Evolutionary conservation across 805 yeast genomes (phyloP), one percentile per base, ranked within the genome.

Genomic region (Candida dendrica): DNA sequence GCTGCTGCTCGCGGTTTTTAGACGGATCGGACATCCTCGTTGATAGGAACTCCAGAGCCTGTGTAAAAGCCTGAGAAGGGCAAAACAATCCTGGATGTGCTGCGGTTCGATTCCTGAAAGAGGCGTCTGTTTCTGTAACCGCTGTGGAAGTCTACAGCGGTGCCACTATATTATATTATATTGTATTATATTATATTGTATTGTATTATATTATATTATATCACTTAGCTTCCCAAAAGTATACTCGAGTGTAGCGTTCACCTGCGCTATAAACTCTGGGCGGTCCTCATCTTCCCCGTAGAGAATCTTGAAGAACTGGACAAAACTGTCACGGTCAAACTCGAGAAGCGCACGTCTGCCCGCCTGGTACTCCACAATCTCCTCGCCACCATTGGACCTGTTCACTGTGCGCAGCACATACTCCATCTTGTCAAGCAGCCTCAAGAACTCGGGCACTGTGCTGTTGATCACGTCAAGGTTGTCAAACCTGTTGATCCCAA

Each of bases 281-380:
- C 29, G 16, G 15, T 34, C 37, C 8, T 34, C 37, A 4, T 19
- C 27, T 22, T 34, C 19, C 43, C 52, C 15, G 27, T 49, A 55
- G 24, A 58, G 34, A 11, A 53, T 47, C 27, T 45, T 42, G 4
- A 52, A 42, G n/a, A 59, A 46, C 33, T 50, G 45, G 2, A 49
- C 42, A 35, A 60, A 49, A 7, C 52, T 42, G 2, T 55, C 57
- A 32, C 49, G 43, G 6, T 51, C 50, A 42, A 60, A 53, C 40
- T 60, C 65, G 15, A 32, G 34, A 20, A 50, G 43, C 2, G 57
- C 59, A 15, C 65, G 36, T 47, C 63, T 49, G 3, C 64, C 65
- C 19, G 57, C 41, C 6, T 40, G 42, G 34, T 58, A 60, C 36
- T 60, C 65, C 1, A 56, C 51, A 15, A 58, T 42, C 7, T 54